Base-by-base conservation (phyloP, 805 yeast species). In the Monosporozyma aerobia region DNA sequence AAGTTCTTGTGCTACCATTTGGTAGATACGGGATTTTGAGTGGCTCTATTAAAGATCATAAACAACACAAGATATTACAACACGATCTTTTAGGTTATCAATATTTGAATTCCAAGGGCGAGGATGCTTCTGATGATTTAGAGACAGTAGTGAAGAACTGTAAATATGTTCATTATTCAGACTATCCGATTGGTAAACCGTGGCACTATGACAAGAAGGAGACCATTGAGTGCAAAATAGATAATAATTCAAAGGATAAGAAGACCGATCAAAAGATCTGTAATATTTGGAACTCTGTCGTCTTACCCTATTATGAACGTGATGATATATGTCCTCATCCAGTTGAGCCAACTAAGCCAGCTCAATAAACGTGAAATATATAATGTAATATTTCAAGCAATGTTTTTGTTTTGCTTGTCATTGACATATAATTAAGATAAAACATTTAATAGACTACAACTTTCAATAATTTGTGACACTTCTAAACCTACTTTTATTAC, bases 121-220 rank as follows among this genome's bases (percentile, higher is more conserved):
- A 55, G 3, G 60, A 56, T 27, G 27, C 55, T 3, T 48, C 54
- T 5, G 48, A 33, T 35, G 49, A 50, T 9, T 51, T 65, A 44
- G 50, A 63, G 61, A 56, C 56, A 52, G 53, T 67, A 3, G 68
- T 68, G 7, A 55, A 60, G 6, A 63, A 69, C 10, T 64, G 76
- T 5, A 77, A 75, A 59, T 69, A 80, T 51, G 63, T 82, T 30
- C 90, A 84, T 62, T 84, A 79, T 63, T 78, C 85, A 3, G 90
- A 84, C 60, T 74, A 76, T 37, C 89, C 89, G 5, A 64, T 82
- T 6, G 80, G 82, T 0, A 83, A 84, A 60, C 89, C 88, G 4
- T 83, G 89, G 89, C 63, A 49, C 13, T 61, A 63, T 48, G n/a
- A 30, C 1, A 54, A 59, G 3, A 19, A 57, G 5, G 56, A 61